Conservation (phyloP, 2,329 filamentous ascomycete species). For the Neofusicoccum kwambonambiense region DNA sequence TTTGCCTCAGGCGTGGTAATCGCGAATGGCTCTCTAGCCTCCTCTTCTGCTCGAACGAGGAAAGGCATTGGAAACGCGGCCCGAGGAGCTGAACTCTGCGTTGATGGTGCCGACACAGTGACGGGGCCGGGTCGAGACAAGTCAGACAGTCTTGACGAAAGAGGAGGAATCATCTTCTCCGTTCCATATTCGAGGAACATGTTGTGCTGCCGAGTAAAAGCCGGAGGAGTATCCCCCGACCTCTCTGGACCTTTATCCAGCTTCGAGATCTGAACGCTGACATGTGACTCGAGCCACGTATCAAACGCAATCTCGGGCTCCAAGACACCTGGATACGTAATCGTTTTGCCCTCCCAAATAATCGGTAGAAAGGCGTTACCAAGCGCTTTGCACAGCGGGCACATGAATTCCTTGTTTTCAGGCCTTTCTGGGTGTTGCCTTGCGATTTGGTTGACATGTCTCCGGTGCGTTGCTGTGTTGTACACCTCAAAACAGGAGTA, state of each 20-base stretch:
- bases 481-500: constrained; percentile 94
- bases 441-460: constrained; percentile 90
- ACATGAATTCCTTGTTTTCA: constrained; percentile 83
- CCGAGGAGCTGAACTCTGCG: not conserved
- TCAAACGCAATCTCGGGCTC: constrained; percentile 59
- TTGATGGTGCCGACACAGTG: not conserved
- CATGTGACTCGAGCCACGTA: constrained; percentile 64
- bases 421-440: constrained; percentile 87
- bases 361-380: constrained; percentile 94
- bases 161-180: constrained; percentile 50
- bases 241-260: constrained; percentile 47
- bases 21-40: constrained; percentile 10
- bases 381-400: constrained; percentile 92
- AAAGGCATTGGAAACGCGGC: constrained; percentile 6
- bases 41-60: constrained; percentile 1
- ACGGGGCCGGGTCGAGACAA: constrained; percentile 27
- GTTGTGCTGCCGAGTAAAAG: constrained; percentile 43
- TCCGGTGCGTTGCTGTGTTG: constrained; percentile 75
- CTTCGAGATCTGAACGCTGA: constrained; percentile 50
- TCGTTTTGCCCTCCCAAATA: constrained; percentile 89
- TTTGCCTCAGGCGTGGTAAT: not conserved
- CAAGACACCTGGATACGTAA: constrained; percentile 75
- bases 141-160: constrained; percentile 44
- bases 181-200: constrained; percentile 53
- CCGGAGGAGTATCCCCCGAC: constrained; percentile 25